Conservation (phyloP, 176 grass and related monocot species). For the Chloris gayana region DNA sequence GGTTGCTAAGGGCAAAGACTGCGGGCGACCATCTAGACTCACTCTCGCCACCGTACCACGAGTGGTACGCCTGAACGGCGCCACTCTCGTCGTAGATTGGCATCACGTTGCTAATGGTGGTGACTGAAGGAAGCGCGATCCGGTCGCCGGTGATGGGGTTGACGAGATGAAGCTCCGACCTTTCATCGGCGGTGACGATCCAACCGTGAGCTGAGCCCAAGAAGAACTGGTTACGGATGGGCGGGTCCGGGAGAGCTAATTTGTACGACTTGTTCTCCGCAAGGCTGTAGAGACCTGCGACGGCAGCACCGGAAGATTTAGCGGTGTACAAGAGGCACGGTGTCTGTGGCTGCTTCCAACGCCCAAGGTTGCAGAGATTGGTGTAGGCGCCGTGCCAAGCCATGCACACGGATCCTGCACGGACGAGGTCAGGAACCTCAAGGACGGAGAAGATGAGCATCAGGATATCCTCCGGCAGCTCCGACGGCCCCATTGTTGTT, state of each 20-base stretch:
- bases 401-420: not conserved
- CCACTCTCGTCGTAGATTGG: not conserved
- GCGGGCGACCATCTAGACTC: not conserved
- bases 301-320: not conserved
- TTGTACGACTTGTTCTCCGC: not conserved
- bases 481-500: not conserved
- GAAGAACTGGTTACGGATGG: not conserved
- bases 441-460: not conserved
- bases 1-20: not conserved
- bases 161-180: constrained; percentile 9
- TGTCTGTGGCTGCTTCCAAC: not conserved
- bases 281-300: not conserved
- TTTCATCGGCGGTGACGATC: constrained; percentile 7
- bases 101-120: not conserved
- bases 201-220: not conserved
- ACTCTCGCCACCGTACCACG: not conserved
- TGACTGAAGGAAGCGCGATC: constrained; percentile 3
- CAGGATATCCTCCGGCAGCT: not conserved
- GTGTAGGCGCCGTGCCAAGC: not conserved
- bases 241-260: not conserved
- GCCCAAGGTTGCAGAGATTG: not conserved
- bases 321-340: not conserved
- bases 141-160: constrained; percentile 18
- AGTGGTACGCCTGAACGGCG: not conserved
- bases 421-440: not conserved